A percentile compares a stretch with the other conserved stretches of the same genome.
These are phyloP conservation scores for Vigna angularis DNA, from an alignment of 306 rosid genomes.

Conservation along the genomic window DNA sequence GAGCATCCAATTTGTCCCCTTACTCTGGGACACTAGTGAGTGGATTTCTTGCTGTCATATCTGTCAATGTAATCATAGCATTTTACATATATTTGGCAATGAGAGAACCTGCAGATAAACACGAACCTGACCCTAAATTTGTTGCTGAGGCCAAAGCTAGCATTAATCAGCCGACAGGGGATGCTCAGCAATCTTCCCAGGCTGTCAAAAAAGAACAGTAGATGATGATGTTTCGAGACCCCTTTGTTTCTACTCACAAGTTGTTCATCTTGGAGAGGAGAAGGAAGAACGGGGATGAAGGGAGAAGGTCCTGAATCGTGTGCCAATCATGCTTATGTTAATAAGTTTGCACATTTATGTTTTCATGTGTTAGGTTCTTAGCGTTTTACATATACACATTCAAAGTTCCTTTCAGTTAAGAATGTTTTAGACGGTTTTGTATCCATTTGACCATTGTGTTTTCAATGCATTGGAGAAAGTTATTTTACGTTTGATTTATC, in stretches of 20 bases:
- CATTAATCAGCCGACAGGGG: constrained; percentile 52
- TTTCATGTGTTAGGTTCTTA: constrained; percentile 35
- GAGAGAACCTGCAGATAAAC: constrained; percentile 81
- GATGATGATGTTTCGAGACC: constrained; percentile 14
- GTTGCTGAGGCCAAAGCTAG: constrained; percentile 89
- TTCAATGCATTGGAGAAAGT: constrained; percentile 30
- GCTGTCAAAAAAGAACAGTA: constrained; percentile 74
- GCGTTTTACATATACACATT: constrained; percentile 17
- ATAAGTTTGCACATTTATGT: constrained; percentile 33
- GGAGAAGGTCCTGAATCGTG: constrained; percentile 47
- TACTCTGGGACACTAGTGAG: constrained; percentile 78
- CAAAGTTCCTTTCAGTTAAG: constrained; percentile 29
- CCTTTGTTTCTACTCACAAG: constrained; percentile 24
- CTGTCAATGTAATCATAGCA: constrained; percentile 82
- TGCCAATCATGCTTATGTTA: constrained; percentile 30
- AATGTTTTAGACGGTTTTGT: constrained; percentile 13
- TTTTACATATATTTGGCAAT: constrained; percentile 86
- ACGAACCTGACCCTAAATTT: constrained; percentile 81
- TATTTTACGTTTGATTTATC: constrained; percentile 6
- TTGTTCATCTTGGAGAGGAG: constrained; percentile 33
- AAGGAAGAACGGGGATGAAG: constrained; percentile 43
- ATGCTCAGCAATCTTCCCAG: constrained; percentile 54
- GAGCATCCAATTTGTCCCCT: constrained; percentile 68
- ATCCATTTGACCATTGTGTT: constrained; percentile 9
- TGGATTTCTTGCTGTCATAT: constrained; percentile 90